Conservation (phyloP, 305 asterid genomes). For the Fraxinus velutina region DNA sequence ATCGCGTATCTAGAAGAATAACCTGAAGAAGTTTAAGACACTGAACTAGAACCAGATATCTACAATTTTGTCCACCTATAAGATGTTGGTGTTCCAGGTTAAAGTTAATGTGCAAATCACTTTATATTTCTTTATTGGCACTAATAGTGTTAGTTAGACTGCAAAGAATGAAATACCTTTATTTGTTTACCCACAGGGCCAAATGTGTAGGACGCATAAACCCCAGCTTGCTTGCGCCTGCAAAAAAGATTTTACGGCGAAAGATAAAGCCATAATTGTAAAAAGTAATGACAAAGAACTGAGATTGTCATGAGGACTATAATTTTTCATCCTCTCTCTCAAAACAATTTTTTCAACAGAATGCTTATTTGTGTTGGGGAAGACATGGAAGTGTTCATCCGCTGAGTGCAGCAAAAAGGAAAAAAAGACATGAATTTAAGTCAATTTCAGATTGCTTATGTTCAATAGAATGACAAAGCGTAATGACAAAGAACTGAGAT, state of each 20-base stretch:
- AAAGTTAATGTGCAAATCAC: background rate
- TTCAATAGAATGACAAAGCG: background rate
- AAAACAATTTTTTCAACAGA: background rate
- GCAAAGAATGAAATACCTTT: slow-evolving; percentile 23
- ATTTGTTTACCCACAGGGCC: slow-evolving; percentile 34
- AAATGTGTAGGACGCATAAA: slow-evolving; percentile 31
- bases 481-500: background rate
- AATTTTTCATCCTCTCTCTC: background rate
- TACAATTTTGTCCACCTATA: background rate
- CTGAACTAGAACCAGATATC: background rate
- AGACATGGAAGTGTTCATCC: background rate
- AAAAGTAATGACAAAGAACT: background rate
- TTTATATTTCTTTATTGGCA: background rate
- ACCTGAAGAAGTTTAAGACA: slow-evolving; percentile 21
- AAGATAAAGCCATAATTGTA: background rate
- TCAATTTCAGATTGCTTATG: background rate
- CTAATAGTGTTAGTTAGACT: background rate
- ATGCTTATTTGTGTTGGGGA: background rate
- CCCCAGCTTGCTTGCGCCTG: slow-evolving; percentile 38
- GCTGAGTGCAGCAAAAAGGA: background rate
- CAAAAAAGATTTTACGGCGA: background rate
- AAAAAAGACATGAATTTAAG: background rate
- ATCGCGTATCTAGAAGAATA: slow-evolving; percentile 38
- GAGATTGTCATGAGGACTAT: background rate
- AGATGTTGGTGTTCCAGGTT: background rate